Conservation (phyloP, 2,329 filamentous ascomycete genomes). For the Juglanconis juglandina region DNA sequence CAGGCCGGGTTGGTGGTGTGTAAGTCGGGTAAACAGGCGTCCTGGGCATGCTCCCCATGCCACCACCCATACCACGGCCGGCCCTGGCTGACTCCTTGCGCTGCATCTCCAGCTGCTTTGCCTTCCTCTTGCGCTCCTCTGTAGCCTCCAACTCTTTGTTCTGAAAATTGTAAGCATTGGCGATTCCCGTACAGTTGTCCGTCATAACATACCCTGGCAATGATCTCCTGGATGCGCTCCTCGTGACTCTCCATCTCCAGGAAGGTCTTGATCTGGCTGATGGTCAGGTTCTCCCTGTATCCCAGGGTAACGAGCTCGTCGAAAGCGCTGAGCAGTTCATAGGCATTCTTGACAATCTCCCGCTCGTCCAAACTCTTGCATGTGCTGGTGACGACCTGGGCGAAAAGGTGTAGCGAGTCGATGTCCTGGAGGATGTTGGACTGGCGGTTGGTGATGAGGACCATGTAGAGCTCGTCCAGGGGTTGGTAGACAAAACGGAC, state of each 20-base stretch:
- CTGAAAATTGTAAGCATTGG: slow-evolving; percentile 38
- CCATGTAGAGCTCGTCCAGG: slow-evolving; percentile 98
- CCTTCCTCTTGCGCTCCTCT: slow-evolving; percentile 96
- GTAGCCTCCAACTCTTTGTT: slow-evolving; percentile 99
- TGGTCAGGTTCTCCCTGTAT: slow-evolving; percentile 91
- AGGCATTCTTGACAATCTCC: slow-evolving; percentile 92
- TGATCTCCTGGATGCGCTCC: slow-evolving; percentile 98
- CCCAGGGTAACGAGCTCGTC: slow-evolving; percentile 95
- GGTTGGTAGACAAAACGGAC: slow-evolving; percentile 99
- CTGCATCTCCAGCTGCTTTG: slow-evolving; percentile 98
- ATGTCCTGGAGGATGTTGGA: slow-evolving; percentile 99
- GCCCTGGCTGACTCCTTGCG: slow-evolving; percentile 89
- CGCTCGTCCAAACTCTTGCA: slow-evolving; percentile 95
- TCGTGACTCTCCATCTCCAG: slow-evolving; percentile 99
- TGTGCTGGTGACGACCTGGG: slow-evolving; percentile 92
- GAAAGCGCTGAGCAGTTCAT: slow-evolving; percentile 92
- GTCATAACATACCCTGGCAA: slow-evolving; percentile 65
- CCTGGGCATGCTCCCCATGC: slow-evolving; percentile 54
- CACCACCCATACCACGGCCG: slow-evolving; percentile 48
- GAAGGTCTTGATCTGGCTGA: slow-evolving; percentile 98
- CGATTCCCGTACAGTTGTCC: neutral
- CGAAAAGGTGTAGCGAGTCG: slow-evolving; percentile 95
- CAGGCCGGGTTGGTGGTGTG: slow-evolving; percentile 71
- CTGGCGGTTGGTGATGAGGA: slow-evolving; percentile 98
- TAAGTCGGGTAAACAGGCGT: slow-evolving; percentile 86